These are phyloP conservation scores for Dryas octopetala DNA, from an alignment of 306 rosid genomes.

Conservation along the genomic window DNA sequence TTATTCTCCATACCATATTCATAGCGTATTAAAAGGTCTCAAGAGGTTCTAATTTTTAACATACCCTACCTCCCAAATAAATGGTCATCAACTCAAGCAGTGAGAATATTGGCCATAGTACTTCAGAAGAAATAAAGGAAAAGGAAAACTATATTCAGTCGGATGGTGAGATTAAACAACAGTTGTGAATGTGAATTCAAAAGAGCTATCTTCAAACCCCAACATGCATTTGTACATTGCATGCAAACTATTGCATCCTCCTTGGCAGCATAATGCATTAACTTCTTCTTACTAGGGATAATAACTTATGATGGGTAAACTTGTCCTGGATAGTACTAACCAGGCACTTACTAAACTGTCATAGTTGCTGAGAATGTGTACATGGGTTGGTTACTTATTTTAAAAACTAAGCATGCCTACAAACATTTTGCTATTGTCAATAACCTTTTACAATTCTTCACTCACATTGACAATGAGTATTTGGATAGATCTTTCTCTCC, in stretches of 20 bases:
- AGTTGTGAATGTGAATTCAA: no score
- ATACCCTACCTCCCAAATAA: neutral
- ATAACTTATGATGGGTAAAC: neutral
- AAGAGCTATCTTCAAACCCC: neutral
- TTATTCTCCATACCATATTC: neutral
- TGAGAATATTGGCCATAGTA: neutral
- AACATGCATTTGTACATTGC: neutral
- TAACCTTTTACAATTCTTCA: neutral
- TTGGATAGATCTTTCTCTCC: slow-evolving; percentile 83
- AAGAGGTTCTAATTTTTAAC: neutral
- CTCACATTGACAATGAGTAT: slow-evolving; percentile 80
- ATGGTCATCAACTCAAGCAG: neutral
- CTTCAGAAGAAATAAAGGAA: neutral
- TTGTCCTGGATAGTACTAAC: neutral
- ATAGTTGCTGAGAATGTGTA: neutral
- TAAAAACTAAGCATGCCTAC: neutral
- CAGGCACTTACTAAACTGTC: neutral
- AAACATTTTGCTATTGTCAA: neutral
- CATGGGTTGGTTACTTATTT: neutral
- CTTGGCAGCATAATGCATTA: neutral
- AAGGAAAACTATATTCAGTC: neutral
- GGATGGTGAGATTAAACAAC: neutral
- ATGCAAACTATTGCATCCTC: neutral
- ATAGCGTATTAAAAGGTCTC: neutral
- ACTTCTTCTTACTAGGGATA: neutral